Base-by-base conservation (phyloP, 2,329 filamentous ascomycete species). In the Diaporthe eres region DNA sequence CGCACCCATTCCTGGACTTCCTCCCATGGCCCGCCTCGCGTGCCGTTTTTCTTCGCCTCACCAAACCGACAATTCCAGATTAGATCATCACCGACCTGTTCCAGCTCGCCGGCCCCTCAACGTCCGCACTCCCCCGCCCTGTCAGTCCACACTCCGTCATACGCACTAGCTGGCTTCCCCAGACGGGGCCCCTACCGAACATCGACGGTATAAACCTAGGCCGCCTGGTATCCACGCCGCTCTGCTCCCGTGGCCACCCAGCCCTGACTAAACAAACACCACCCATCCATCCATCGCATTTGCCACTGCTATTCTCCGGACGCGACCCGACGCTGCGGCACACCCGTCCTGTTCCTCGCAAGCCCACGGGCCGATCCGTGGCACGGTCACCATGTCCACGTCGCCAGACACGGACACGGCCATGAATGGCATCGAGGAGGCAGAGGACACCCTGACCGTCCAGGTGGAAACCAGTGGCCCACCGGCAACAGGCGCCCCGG, bases 381-480 rank as follows among this genome's bases (percentile, higher is more conserved):
- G 51, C 67, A 70, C 53, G 15, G 17, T 57, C 71, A 34, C 47
- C 76, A 85, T 85, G 81, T 80, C 84, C 58, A 82, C 82, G 73
- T 85, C 85, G 61, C 83, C 83, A 72, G 85, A 85, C 77, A 82
- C 84, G 76, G 83, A 84, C 76, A 82, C 83, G 72, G 83, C 80
- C 80, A 77, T 77, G 74, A 61, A 77, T 42, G 76, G 74, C 71
- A n/a, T 63, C 39, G 70, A 65, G 57, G 74, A 75, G 2, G 55
- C 67, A 25, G 77, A 75, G 61, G 74, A 79, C 63, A 78, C 74
- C 49, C 74, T 77, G 25, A 67, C 61, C 53, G 65, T 74, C n/a
- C 63, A 68, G 25, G 61, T 72, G 25, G 55, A 75, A 44, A 67
- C 31, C 4, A 60, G 51, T 81, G 81, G 79, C 78, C 79, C 84